Base-by-base conservation (phyloP, 164 flowering plant species). In the Stephania yunnanensis region DNA sequence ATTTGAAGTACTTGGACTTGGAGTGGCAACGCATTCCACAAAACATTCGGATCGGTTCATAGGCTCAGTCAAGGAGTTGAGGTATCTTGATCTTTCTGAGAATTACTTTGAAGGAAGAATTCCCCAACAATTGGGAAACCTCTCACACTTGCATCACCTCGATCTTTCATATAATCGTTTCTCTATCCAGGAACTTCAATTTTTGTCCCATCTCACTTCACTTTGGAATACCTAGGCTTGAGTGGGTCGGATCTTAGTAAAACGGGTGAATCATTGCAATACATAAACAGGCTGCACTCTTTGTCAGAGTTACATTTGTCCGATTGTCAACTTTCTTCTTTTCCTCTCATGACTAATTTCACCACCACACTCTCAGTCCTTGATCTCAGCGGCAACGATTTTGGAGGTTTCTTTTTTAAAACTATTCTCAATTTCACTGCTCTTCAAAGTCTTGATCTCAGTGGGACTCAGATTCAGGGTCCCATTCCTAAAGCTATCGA, bases 1-100 rank as follows among this genome's bases (percentile, higher is more conserved):
- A 75, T 53, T 46, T 78, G 53, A 68, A 42, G 4, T 71, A 64
- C 63, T 71, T 78, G 68, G 77, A 78, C 71, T 45, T 78, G 19
- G n/a, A 78, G 81, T 42, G 17, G 12, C 19, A 78, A 78, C 44
- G 0, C 52, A 48, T 74, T 74, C 31, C 6, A 7, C 10, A 53
- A 58, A n/a, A n/a, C 9, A 65, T 22, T 53, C 46, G 4, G 53
- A 71, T 20, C 81, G 3, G 12, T 78, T 74, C 71, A 10, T 74
- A 8, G 75, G 72, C 25, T 74, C 71, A 12, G 6, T 78, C 15
- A 13, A 53, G 11, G 30, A 50, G 13, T 71, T 78, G 75, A 65
- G 53, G 22, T 78, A 78, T 65, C 52, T 78, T 10, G 68, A 78
- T 31, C 20, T 79, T 19, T 75, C 78, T 4, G 5, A 4, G 9